These are phyloP conservation scores for Erodium moschatum DNA, from an alignment of 441 rosid species.

Conservation along the genomic window DNA sequence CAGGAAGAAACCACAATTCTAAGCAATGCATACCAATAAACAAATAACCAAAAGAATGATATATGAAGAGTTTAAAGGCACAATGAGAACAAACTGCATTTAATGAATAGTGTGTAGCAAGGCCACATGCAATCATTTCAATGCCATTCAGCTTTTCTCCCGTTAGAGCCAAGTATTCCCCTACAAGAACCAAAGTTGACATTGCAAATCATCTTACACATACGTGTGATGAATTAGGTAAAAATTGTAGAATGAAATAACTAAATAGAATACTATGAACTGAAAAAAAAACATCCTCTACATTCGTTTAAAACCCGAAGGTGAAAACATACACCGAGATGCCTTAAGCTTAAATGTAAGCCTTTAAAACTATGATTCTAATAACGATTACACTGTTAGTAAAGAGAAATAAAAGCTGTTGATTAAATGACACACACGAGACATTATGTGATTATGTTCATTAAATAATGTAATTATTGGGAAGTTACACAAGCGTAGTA, in stretches of 20 bases:
- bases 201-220: conserved; percentile 2
- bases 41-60: conserved; percentile 16
- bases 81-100: conserved; percentile 41
- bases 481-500: neutral
- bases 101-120: conserved; percentile 74
- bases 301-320: neutral
- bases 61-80: conserved; percentile 7
- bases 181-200: conserved; percentile 26
- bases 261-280: neutral
- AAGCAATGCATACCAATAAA: conserved; percentile 12
- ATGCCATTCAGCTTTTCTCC: conserved; percentile 79
- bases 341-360: neutral
- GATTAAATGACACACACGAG: neutral
- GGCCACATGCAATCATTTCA: conserved; percentile 84
- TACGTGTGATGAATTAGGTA: neutral
- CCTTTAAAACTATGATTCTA: no score
- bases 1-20: conserved; percentile 17
- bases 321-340: neutral
- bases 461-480: neutral
- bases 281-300: neutral
- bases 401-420: neutral
- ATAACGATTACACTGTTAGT: neutral
- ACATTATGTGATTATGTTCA: neutral
- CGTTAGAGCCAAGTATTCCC: conserved; percentile 75
- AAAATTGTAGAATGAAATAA: neutral